Base-by-base conservation (phyloP, 208 protist species). In the Trypanosoma vivax region DNA sequence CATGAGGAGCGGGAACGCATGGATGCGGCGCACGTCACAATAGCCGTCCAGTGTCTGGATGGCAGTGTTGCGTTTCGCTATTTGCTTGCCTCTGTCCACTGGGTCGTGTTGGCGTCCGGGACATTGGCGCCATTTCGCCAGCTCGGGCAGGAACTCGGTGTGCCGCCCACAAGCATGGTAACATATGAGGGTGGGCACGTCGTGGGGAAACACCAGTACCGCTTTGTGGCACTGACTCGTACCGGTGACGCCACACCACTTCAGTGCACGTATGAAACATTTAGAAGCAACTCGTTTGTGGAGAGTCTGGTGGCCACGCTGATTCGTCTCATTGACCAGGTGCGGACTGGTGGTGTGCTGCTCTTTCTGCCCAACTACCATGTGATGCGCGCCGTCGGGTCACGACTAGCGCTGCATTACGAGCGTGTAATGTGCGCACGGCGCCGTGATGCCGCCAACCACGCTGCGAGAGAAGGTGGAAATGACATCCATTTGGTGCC, bases 31-130 rank as follows among this genome's bases (percentile, higher is more conserved):
- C n/a, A n/a, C 33, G 33, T 13, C n/a, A 14, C 16, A 45, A 16
- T 16, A 6, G 39, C 10, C 9, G n/a, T 16, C 5, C 5, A 19
- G 65, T 98, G 76, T 59, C 70, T 70, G 28, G 87, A 75, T 59
- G 96, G 54, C 0, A 73, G 79, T 50, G 57, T 88, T 18, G 81
- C 78, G 0, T 87, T 90, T 52, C 53, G 68, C 14, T 73, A 88
- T 47, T 61, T 90, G 11, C 58, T 81, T 11, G 54, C 46, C 11
- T 51, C 50, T 14, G 71, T 76, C 19, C 64, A 83, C 35, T 79
- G 76, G 19, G 54, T 98, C 14, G 79, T 98, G 24, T 76, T 98
- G 16, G 96, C 95, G 11, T 96, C 83, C 14, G 96, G 96, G n/a
- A 98, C 96, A 13, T 68, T 98, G 9, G 77, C 89, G 0, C 95